phyloP scores from a whole-genome alignment of 805 yeast genomes.

The Saccharomycopsis vini region DNA sequence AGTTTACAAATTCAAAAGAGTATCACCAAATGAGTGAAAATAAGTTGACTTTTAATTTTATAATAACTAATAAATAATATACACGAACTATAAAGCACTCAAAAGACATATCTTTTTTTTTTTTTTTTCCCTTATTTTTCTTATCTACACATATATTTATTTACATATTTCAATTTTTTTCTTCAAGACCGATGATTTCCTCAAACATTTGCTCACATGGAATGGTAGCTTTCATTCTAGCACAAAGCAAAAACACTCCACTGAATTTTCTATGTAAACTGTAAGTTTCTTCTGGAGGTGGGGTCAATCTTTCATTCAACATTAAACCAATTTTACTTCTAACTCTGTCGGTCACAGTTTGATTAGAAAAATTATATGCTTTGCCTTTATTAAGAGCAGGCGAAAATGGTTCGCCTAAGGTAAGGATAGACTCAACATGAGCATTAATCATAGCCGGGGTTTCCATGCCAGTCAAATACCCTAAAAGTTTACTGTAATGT shows the following conservation, averaged over 20 bases:
- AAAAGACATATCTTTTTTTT: no score
- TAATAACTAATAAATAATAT: no score
- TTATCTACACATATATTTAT: no score
- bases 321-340: slow-evolving; percentile 79
- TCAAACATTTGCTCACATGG: slow-evolving; percentile 71
- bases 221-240: slow-evolving; percentile 73
- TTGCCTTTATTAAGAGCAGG: slow-evolving; percentile 38
- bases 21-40: no score
- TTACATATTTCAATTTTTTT: slow-evolving; percentile 7
- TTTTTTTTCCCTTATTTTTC: no score
- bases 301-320: slow-evolving; percentile 85
- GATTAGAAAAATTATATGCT: slow-evolving; percentile 64
- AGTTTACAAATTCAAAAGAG: no score
- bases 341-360: slow-evolving; percentile 91
- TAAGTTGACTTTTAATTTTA: no score
- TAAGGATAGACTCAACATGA: slow-evolving; percentile 83
- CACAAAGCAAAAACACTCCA: slow-evolving; percentile 87
- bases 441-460: slow-evolving; percentile 82
- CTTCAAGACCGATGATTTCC: slow-evolving; percentile 54
- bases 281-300: slow-evolving; percentile 98
- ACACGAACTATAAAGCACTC: no score
- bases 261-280: slow-evolving; percentile 92
- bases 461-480: slow-evolving; percentile 88
- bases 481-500: slow-evolving; percentile 59
- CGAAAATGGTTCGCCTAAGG: slow-evolving; percentile 87